phyloP scores from a whole-genome alignment of 2,329 filamentous ascomycete species.

The Chrysosporium keratinophilum region DNA sequence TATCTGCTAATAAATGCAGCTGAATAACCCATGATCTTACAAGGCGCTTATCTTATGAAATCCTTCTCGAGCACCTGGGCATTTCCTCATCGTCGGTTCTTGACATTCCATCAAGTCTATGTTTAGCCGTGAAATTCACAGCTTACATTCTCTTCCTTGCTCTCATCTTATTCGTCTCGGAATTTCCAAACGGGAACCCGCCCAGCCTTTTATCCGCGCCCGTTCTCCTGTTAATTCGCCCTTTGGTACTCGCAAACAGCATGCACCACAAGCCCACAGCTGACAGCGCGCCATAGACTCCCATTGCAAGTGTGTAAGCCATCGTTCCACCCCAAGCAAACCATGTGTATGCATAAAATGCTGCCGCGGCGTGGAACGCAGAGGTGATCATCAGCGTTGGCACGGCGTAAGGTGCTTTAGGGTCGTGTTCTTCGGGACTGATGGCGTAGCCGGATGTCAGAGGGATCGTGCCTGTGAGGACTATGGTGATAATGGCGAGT shows the following conservation, averaged over 20 bases:
- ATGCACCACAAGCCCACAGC: constrained; percentile 56
- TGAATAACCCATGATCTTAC: too few relatives aligned
- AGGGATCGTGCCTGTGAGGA: constrained; percentile 61
- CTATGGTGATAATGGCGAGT: constrained; percentile 53
- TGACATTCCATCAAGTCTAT: too few relatives aligned
- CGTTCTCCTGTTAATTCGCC: constrained; percentile 51
- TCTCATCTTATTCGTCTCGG: constrained; percentile 44
- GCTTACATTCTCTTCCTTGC: constrained; percentile 4
- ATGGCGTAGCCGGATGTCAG: constrained; percentile 38
- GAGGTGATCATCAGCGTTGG: constrained; percentile 58
- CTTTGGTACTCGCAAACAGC: constrained; percentile 47
- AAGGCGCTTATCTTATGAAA: too few relatives aligned
- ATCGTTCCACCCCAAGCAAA: constrained; percentile 49
- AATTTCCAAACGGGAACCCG: constrained; percentile 56
- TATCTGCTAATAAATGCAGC: too few relatives aligned
- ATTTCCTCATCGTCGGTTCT: too few relatives aligned
- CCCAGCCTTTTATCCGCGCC: constrained; percentile 57
- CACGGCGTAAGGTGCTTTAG: constrained; percentile 52
- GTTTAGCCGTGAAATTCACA: neutral
- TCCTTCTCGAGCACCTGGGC: too few relatives aligned
- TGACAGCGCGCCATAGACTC: constrained; percentile 48
- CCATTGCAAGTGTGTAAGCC: constrained; percentile 51
- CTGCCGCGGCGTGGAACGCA: constrained; percentile 52
- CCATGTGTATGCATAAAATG: constrained; percentile 59
- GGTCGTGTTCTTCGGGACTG: constrained; percentile 35